Evolutionary conservation across 345 rosid species (phyloP), one percentile per base, ranked within the genome.

Genomic region (Populus simonii): DNA sequence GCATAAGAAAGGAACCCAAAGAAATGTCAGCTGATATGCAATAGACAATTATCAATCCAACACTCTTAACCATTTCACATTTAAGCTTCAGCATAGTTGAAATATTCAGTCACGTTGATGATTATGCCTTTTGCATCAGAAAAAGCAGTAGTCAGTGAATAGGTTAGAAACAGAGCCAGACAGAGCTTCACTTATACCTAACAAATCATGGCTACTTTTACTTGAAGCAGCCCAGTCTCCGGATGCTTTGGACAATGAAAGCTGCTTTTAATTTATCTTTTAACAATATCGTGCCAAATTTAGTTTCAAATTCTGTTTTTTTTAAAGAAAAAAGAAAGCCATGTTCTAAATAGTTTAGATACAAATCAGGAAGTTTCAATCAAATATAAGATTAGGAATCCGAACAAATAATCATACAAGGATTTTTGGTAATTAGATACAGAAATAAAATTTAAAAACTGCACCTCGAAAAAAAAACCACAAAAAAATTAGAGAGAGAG

Each of bases 1-100:
- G 84, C 84, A 79, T 74, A 79, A 31, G 69, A 35, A 62, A 53
- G 41, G 47, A 29, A 72, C 75, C 38, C 33, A 74, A 66, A 65
- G 71, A 59, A 62, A 35, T 1, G 61, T 25, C 61, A 78, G 74
- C 71, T 29, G 57, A 53, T 47, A 38, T 38, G 65, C 29, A 20
- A 66, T 7, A 12, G 38, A 76, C 17, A 55, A 68, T 23, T 47
- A 74, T 70, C 57, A 29, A 13, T 29, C 16, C 10, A 51, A 66
- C 59, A 41, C 66, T 33, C 36, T 66, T 66, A 39, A 69, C 9
- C 25, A 8, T 38, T 45, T 22, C 33, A 7, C 35, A 18, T 22
- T 20, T 31, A 51, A 59, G 29, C 61, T 1, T 11, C 35, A 38
- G 11, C 36, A 41, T 3, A 74, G 13, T 68, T 68, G 67, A 73